These are phyloP conservation scores for Endocalyx cinctus DNA, from an alignment of 2,329 filamentous ascomycete genomes.

Conservation along the genomic window DNA sequence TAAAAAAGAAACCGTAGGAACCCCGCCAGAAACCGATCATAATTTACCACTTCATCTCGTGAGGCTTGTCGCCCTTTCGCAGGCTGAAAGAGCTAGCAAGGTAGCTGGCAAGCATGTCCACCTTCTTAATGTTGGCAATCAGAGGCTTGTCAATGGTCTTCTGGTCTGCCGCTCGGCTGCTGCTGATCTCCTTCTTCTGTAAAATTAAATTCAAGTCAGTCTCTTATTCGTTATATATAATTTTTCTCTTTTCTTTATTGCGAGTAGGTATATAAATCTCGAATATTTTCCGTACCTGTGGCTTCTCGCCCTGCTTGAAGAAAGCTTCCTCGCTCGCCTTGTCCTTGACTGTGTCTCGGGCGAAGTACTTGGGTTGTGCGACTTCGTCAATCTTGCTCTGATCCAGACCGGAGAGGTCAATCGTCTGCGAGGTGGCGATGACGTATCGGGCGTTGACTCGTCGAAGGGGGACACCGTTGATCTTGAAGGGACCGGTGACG, in stretches of 20 bases:
- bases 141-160: constrained; percentile 98
- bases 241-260: not conserved
- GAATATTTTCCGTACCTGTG: constrained; percentile 64
- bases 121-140: constrained; percentile 96
- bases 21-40: constrained; percentile 2
- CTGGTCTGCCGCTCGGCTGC: constrained; percentile 91
- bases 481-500: constrained; percentile 99
- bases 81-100: constrained; percentile 95
- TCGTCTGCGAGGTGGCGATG: constrained; percentile 82
- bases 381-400: constrained; percentile 81
- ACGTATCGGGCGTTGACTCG: constrained; percentile 91
- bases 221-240: too few species aligned
- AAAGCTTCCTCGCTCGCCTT: constrained; percentile 98
- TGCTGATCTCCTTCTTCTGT: constrained; percentile 96
- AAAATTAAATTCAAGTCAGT: constrained; percentile 33
- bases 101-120: constrained; percentile 89
- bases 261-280: constrained; percentile 2
- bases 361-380: constrained; percentile 84
- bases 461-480: constrained; percentile 98
- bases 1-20: constrained; percentile 23
- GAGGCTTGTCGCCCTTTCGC: constrained; percentile 98
- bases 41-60: constrained; percentile 98
- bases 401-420: constrained; percentile 83
- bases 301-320: constrained; percentile 99
- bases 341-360: constrained; percentile 88